Percentiles rank a stretch among this genome's conserved stretches.
Conservation (phyloP, 2,329 filamentous ascomycete species). For the Fusarium napiforme region DNA sequence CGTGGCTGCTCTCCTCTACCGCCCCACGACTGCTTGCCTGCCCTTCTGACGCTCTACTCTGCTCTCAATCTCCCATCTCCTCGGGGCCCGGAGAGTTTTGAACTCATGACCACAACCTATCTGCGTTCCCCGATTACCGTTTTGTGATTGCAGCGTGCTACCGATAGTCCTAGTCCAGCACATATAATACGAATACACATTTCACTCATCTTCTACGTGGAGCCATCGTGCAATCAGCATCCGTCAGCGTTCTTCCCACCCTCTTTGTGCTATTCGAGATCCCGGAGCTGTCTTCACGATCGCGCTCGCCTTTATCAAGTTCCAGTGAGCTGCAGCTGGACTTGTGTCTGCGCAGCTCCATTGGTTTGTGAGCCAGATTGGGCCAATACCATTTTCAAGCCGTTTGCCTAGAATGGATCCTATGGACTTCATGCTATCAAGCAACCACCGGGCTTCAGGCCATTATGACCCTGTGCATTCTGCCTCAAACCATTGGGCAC, state of each 20-base stretch:
- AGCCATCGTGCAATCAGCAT: constrained; percentile 23
- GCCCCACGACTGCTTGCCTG: constrained; percentile 16
- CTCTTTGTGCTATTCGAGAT: constrained; percentile 18
- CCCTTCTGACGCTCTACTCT: constrained; percentile 9
- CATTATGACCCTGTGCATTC: constrained; percentile 46
- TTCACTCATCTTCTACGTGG: constrained; percentile 30
- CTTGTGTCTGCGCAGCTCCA: constrained; percentile 12
- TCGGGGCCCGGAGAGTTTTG: constrained; percentile 30
- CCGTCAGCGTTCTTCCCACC: constrained; percentile 9
- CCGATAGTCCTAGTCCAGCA: constrained; percentile 46
- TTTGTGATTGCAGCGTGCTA: constrained; percentile 44
- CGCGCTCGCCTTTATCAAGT: background rate
- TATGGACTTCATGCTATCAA: constrained; percentile 42
- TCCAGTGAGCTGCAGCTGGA: constrained; percentile 7
- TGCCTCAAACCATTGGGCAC: constrained; percentile 42
- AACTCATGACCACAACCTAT: constrained; percentile 41
- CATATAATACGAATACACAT: constrained; percentile 42
- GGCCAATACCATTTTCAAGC: constrained; percentile 7
- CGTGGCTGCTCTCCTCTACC: constrained; percentile 14
- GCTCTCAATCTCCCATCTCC: constrained; percentile 9
- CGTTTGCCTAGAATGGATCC: constrained; percentile 41
- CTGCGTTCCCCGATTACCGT: constrained; percentile 41
- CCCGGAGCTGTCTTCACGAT: constrained; percentile 6
- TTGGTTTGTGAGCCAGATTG: background rate
- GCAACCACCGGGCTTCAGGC: constrained; percentile 35